Base-by-base conservation (phyloP, 108 stramenopile genomes). In the Cyclotella kingstonii region DNA sequence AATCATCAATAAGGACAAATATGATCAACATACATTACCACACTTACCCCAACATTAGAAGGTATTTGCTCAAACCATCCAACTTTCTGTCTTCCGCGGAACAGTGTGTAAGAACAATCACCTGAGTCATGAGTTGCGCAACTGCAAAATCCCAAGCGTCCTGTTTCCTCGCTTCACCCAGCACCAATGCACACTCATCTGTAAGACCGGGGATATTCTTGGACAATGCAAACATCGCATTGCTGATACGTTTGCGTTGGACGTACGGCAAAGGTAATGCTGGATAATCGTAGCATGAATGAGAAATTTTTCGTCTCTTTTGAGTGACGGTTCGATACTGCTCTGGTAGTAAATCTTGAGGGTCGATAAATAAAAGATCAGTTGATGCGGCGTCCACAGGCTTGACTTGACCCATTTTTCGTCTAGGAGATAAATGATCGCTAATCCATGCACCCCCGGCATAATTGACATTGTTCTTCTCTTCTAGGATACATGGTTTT, bases 61-160 rank as follows among this genome's bases (percentile, higher is more conserved):
- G 60, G 62, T 89, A 92, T 42, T 84, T 86, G 31, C 90, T 81
- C 53, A 92, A 56, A 11, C 90, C 90, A 27, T 89, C 85, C 54
- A 92, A 81, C n/a, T 77, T 77, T 17, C 56, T 45, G 61, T 92
- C 90, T 21, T 79, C 82, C 15, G 66, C 80, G n/a, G 60, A 54
- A 53, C 90, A 92, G 40, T 92, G 84, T 12, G 81, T 77, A 10
- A 85, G 72, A 27, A 92, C 83, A 31, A 92, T 63, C 23, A 92
- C 90, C 52, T 92, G 90, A 45, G 90, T 92, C 86, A 92, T 84
- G 8, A 92, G 73, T 52, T 92, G 85, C 1, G 90, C 87, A 35
- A 92, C 90, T 0, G 87, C 90, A 54, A 92, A 69, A 71, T 92
- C 90, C 90, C 90, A 92, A 19, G 72, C 65, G 39, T 92, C 86